phyloP scores from a whole-genome alignment of 768 basidiomycete genomes.

The Lepiota subincarnata region DNA sequence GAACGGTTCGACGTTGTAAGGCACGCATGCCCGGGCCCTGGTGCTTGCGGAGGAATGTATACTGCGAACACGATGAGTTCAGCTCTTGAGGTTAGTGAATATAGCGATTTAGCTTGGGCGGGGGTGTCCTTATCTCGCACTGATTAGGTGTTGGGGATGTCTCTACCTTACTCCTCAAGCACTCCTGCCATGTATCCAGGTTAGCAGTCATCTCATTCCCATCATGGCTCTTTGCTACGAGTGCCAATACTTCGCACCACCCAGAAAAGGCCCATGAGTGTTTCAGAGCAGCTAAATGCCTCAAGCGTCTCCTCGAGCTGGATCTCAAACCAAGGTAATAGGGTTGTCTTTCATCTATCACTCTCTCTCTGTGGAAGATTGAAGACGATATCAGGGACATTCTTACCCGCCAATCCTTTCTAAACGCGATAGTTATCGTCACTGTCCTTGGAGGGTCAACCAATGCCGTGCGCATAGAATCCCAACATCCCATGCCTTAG shows the following conservation, averaged over 20 bases:
- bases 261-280: slow-evolving; percentile 86
- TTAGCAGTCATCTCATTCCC: slow-evolving; percentile 21
- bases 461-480: slow-evolving; percentile 57
- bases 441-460: slow-evolving; percentile 85
- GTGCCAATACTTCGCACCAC: neutral
- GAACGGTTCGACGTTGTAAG: slow-evolving; percentile 82
- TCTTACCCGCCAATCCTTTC: slow-evolving; percentile 50
- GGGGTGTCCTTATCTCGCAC: neutral
- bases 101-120: neutral
- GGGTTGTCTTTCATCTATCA: neutral
- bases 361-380: neutral
- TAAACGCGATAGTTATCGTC: slow-evolving; percentile 80
- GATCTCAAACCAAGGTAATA: slow-evolving; percentile 77
- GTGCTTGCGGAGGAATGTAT: slow-evolving; percentile 87
- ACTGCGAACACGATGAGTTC: slow-evolving; percentile 92
- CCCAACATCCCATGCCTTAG: neutral
- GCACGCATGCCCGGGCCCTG: slow-evolving; percentile 81
- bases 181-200: slow-evolving; percentile 72
- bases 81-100: slow-evolving; percentile 52
- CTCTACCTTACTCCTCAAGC: slow-evolving; percentile 78
- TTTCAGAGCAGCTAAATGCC: slow-evolving; percentile 68
- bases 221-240: neutral
- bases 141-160: slow-evolving; percentile 67
- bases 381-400: slow-evolving; percentile 30
- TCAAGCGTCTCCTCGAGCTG: slow-evolving; percentile 67